phyloP scores from a whole-genome alignment of 2,329 filamentous ascomycete genomes.

The Fusarium sp. region DNA sequence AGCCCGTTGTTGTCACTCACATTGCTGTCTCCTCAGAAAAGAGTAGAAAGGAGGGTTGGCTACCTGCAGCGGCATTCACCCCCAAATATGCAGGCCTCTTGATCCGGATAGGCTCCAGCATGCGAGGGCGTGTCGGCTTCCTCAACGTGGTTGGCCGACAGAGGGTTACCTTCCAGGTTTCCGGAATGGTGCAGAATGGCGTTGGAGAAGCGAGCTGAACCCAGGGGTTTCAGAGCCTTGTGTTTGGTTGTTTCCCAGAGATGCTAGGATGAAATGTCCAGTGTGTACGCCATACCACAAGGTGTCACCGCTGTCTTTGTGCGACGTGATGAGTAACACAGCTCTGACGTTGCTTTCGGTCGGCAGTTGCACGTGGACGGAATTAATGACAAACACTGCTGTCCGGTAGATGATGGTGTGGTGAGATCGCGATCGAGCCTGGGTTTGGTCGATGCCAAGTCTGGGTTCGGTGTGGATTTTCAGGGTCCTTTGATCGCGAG shows the following conservation, averaged over 20 bases:
- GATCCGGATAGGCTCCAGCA: neutral
- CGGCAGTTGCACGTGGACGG: neutral
- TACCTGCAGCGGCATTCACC: neutral
- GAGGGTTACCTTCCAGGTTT: neutral
- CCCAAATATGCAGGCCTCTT: neutral
- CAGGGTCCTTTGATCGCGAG: neutral
- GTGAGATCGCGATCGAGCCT: neutral
- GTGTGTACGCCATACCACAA: neutral
- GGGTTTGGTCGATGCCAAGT: neutral
- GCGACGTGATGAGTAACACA: neutral
- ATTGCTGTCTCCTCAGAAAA: neutral
- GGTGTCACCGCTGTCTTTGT: neutral
- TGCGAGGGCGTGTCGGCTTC: neutral
- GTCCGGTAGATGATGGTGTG: neutral
- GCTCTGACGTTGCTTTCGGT: neutral
- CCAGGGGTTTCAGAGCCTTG: neutral
- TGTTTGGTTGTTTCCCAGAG: neutral
- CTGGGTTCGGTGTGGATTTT: neutral
- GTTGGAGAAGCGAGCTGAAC: neutral
- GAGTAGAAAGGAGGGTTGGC: neutral
- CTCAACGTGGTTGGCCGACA: neutral
- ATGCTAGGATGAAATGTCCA: neutral
- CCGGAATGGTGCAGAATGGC: neutral
- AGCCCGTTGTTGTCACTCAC: neutral
- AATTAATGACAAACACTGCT: neutral